Base-by-base conservation (phyloP, 495 filamentous ascomycete species). In the Trichoderma parareesei region DNA sequence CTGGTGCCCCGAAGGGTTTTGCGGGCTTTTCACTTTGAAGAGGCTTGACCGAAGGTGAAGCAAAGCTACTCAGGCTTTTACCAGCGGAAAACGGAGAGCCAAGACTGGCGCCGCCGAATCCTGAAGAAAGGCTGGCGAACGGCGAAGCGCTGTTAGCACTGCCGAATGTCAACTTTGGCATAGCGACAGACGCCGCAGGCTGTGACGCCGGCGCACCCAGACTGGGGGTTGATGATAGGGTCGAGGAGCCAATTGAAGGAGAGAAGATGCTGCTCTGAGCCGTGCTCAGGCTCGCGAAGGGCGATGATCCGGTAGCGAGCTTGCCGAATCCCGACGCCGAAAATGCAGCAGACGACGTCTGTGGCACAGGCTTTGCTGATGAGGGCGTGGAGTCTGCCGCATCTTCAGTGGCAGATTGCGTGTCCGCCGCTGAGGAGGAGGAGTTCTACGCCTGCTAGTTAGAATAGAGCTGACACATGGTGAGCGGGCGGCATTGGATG, bases 1-100 rank as follows among this genome's bases (percentile, higher is more conserved):
- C 84, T 8, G 85, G 82, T 9, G 88, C 88, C 10, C 92, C 91
- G 68, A 96, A 90, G 0, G 89, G 77, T 74, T 82, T 89, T 7
- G 82, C 77, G 42, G 87, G 82, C 71, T 86, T 85, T 41, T 77
- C 82, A 57, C 76, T 76, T 67, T 82, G 84, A 60, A 85, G 9
- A 18, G 27, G 18, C 41, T 61, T 65, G 41, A 1, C 41, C 20
- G 14, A 20, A 38, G 87, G 84, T 42, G 85, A 85, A 16, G 87
- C 90, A 73, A 95, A 95, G 70, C 79, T 87, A 6, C 79, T 82
- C 16, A 91, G 74, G 20, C 77, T 10, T 57, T 37, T 57, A 6
- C 53, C 78, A 11, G 80, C 74, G 37, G 79, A 77, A 11, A 78
- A 71, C 13, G 82, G 74, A 67, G 84, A 72, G 9, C 69, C 69